These are phyloP conservation scores for Sporisorium reilianum DNA, from an alignment of 1,284 basidiomycete species.

Conservation along the genomic window DNA sequence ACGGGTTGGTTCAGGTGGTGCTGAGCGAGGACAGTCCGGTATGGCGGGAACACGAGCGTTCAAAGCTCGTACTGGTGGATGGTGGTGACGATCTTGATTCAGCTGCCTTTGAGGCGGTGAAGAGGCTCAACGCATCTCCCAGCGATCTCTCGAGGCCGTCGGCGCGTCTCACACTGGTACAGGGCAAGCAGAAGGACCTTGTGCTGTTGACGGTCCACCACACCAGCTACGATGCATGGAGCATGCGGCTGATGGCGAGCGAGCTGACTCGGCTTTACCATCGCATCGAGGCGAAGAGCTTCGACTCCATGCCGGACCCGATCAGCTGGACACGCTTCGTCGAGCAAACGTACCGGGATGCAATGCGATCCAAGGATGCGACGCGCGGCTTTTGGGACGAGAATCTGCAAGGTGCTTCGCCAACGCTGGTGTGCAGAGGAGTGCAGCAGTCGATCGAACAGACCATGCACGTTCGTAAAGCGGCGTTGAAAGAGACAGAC, in stretches of 20 bases:
- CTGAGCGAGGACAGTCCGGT: conserved; percentile 4
- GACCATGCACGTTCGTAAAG: conserved; percentile 8
- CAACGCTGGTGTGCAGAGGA: conserved; percentile 17
- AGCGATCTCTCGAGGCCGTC: conserved; percentile 23
- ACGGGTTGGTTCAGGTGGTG: conserved; percentile 16
- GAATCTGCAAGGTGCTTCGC: conserved; percentile 3
- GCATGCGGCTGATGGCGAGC: conserved; percentile 15
- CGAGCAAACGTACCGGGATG: conserved; percentile 6
- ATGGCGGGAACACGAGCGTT: conserved; percentile 1
- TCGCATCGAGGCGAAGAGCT: background rate
- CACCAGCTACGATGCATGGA: conserved; percentile 27
- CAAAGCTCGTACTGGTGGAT: background rate
- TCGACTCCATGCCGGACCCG: background rate
- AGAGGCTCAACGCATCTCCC: conserved; percentile 14
- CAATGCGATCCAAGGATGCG: background rate
- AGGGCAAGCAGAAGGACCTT: conserved; percentile 8
- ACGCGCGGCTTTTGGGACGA: background rate
- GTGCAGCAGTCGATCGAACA: conserved; percentile 14
- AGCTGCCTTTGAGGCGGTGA: conserved; percentile 12
- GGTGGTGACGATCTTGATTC: conserved; percentile 11
- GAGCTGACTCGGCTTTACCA: conserved; percentile 14
- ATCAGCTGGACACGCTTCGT: conserved; percentile 9
- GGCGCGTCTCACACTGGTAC: conserved; percentile 15
- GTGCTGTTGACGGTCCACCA: conserved; percentile 19
- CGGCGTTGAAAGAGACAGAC: background rate